phyloP scores from a whole-genome alignment of 306 rosid genomes.

The Prunus mongolica region DNA sequence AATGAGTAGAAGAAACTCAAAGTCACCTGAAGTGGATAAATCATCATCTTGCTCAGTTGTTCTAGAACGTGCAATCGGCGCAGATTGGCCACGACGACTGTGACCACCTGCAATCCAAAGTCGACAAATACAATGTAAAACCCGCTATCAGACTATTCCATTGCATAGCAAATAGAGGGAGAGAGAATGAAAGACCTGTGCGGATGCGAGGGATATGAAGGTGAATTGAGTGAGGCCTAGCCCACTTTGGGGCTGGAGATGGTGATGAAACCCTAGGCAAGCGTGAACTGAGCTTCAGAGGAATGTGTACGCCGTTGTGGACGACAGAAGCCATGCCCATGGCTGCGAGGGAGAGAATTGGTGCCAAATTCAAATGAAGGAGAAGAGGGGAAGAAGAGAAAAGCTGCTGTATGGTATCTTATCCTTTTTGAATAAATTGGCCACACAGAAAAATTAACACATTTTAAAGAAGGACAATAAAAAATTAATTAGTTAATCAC shows the following conservation, averaged over 20 bases:
- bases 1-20: background rate
- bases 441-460: background rate
- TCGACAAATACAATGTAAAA: slow-evolving; percentile 10
- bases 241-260: slow-evolving; percentile 33
- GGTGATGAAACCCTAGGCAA: slow-evolving; percentile 28
- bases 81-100: slow-evolving; percentile 28
- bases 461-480: background rate
- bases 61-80: slow-evolving; percentile 42
- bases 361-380: background rate
- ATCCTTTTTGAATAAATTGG: slow-evolving; percentile 1
- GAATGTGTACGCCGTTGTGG: slow-evolving; percentile 39
- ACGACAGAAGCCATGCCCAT: slow-evolving; percentile 71
- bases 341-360: background rate
- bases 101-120: slow-evolving; percentile 38
- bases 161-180: background rate
- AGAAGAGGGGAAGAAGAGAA: background rate
- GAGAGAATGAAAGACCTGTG: slow-evolving; percentile 37
- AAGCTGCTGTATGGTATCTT: background rate
- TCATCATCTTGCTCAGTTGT: slow-evolving; percentile 44
- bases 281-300: slow-evolving; percentile 21
- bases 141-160: background rate
- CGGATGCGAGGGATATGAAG: slow-evolving; percentile 26
- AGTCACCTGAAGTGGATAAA: slow-evolving; percentile 52
- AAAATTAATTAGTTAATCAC: too few species aligned
- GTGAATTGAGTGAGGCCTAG: slow-evolving; percentile 19